Conservation (phyloP, 208 protist genomes). For the Crithidia expoeki region DNA sequence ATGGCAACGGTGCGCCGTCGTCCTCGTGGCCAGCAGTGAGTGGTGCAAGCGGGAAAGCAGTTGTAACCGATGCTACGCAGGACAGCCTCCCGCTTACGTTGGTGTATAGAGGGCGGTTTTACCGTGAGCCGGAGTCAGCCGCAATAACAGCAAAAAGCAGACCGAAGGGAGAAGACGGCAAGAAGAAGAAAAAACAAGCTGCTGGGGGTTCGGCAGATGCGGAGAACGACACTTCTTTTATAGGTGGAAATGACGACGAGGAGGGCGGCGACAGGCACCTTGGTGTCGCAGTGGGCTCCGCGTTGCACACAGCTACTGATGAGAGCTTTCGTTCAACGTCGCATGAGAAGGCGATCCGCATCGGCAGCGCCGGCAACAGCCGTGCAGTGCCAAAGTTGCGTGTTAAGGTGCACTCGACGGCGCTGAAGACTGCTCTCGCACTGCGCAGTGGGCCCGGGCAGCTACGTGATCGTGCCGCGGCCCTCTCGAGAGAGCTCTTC, state of each 20-base stretch:
- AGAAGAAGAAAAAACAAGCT: not conserved
- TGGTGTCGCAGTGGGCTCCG: not conserved
- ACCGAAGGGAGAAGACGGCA: not conserved
- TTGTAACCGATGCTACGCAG: not conserved
- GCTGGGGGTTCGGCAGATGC: not conserved
- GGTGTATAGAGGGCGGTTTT: slow-evolving; percentile 12
- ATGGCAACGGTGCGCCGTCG: not conserved
- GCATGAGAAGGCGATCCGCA: slow-evolving; percentile 1
- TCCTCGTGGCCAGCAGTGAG: slow-evolving; percentile 4
- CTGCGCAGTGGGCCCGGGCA: slow-evolving; percentile 21
- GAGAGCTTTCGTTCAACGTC: not conserved
- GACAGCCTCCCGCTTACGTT: not conserved
- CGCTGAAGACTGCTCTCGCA: slow-evolving; percentile 41
- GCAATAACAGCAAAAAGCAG: not conserved
- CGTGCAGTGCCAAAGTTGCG: slow-evolving; percentile 20
- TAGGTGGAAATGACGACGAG: not conserved
- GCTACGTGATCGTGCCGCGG: slow-evolving; percentile 18
- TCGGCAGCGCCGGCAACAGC: not conserved
- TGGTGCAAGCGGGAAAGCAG: not conserved
- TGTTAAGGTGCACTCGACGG: slow-evolving; percentile 50
- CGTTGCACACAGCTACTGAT: not conserved
- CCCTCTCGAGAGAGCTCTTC: slow-evolving; percentile 48
- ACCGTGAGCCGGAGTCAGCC: slow-evolving; percentile 2
- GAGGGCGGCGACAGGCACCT: not conserved
- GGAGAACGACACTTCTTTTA: not conserved